Conservation (phyloP, 164 flowering plant genomes). For the Piper betle region DNA sequence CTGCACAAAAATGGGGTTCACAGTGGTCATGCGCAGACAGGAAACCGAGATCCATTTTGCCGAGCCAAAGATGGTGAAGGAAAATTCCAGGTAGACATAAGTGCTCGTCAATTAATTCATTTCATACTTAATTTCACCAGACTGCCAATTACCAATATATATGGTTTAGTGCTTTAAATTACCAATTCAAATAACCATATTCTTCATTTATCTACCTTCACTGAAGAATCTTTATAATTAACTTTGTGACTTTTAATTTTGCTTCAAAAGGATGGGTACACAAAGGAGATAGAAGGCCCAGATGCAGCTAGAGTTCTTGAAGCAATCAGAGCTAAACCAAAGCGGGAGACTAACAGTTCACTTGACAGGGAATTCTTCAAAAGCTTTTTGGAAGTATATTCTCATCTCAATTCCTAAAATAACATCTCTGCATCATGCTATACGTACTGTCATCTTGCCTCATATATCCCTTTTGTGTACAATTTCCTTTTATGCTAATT, state of each 20-base stretch:
- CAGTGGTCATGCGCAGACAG: slow-evolving; percentile 81
- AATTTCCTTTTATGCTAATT: no score
- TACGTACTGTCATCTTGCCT: no score
- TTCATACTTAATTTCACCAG: no score
- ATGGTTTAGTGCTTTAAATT: no score
- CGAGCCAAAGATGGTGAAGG: slow-evolving; percentile 48
- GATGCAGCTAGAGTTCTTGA: slow-evolving; percentile 62
- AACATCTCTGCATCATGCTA: no score
- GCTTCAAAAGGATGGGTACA: slow-evolving; percentile 76
- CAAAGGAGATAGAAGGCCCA: slow-evolving; percentile 47
- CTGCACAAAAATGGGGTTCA: slow-evolving; percentile 61
- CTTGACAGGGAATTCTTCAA: slow-evolving; percentile 51
- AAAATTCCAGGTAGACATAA: slow-evolving; percentile 50
- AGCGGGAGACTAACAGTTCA: slow-evolving; percentile 29
- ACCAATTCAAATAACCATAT: not conserved
- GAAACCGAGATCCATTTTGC: slow-evolving; percentile 78
- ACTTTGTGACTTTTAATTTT: not conserved
- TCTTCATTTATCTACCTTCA: not conserved
- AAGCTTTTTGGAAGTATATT: slow-evolving; percentile 67
- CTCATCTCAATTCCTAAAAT: not conserved
- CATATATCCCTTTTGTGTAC: no score
- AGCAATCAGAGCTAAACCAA: slow-evolving; percentile 75
- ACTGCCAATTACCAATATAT: no score
- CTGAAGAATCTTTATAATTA: not conserved
- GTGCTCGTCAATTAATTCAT: no score